These are phyloP conservation scores for Cyberlindnera mississippiensis DNA, from an alignment of 805 yeast genomes.

Conservation along the genomic window DNA sequence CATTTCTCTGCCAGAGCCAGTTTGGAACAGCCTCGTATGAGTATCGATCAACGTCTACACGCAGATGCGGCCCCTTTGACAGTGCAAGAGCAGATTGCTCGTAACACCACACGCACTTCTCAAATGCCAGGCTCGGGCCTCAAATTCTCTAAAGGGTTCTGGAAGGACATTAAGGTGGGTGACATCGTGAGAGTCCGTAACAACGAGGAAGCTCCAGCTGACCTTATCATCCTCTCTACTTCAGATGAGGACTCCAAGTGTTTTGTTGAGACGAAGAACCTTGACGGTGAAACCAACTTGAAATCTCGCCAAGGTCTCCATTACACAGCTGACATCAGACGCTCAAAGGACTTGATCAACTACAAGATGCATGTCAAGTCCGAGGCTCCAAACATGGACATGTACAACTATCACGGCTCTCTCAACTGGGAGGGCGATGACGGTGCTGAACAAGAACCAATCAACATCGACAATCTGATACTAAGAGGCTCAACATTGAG, in stretches of 20 bases:
- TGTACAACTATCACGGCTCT: slow-evolving; percentile 73
- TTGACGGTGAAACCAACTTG: slow-evolving; percentile 77
- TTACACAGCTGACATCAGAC: slow-evolving; percentile 46
- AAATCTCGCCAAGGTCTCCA: slow-evolving; percentile 70
- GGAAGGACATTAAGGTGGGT: slow-evolving; percentile 74
- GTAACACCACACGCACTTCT: slow-evolving; percentile 4
- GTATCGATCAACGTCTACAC: background rate
- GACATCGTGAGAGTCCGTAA: slow-evolving; percentile 66
- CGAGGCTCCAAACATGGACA: slow-evolving; percentile 78
- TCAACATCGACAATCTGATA: slow-evolving; percentile 62
- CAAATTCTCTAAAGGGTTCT: slow-evolving; percentile 35
- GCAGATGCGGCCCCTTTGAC: slow-evolving; percentile 2
- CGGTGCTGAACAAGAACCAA: slow-evolving; percentile 45
- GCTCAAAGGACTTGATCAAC: slow-evolving; percentile 42
- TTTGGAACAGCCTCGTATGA: slow-evolving; percentile 3
- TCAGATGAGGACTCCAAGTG: slow-evolving; percentile 67
- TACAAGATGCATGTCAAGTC: slow-evolving; percentile 61
- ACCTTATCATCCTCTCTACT: slow-evolving; percentile 52
- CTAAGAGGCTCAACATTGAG: slow-evolving; percentile 71
- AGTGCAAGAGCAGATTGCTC: slow-evolving; percentile 6
- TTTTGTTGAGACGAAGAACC: slow-evolving; percentile 71
- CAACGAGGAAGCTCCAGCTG: slow-evolving; percentile 81
- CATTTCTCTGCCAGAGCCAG: slow-evolving; percentile 6
- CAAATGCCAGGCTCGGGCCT: background rate
- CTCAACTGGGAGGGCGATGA: slow-evolving; percentile 44